Conservation (phyloP, 768 basidiomycete genomes). For the Trametes elegans region DNA sequence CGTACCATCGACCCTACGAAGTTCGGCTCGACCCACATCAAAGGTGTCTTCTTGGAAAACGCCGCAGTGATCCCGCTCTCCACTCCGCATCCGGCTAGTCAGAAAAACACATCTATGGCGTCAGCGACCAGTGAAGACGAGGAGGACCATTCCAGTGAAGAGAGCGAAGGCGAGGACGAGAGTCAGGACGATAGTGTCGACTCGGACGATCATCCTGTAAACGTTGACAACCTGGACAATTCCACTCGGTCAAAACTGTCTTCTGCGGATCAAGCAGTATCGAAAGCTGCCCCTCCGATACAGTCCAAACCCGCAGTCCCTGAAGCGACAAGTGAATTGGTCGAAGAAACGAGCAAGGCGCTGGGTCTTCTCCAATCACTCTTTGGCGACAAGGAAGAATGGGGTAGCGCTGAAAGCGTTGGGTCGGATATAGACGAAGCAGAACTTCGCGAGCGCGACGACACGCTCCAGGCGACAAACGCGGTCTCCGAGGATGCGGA, state of each 20-base stretch:
- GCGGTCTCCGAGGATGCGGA: conserved; percentile 4
- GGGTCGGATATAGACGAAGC: conserved; percentile 48
- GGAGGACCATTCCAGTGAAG: not conserved
- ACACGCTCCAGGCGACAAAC: not conserved
- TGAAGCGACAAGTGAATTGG: conserved; percentile 30
- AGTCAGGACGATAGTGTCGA: not conserved
- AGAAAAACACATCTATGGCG: not conserved
- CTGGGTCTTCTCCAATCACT: conserved; percentile 51
- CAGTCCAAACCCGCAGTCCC: not conserved
- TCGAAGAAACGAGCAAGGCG: conserved; percentile 43
- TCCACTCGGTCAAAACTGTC: no score
- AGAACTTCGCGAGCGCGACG: not conserved
- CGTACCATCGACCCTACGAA: conserved; percentile 70
- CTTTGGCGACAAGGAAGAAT: conserved; percentile 51
- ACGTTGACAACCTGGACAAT: no score
- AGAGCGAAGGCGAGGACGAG: not conserved
- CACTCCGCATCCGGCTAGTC: not conserved
- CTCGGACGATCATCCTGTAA: not conserved
- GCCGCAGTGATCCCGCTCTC: conserved; percentile 2
- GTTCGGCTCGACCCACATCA: conserved; percentile 69
- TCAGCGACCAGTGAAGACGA: not conserved
- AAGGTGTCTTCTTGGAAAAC: conserved; percentile 59
- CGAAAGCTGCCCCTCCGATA: conserved; percentile 5
- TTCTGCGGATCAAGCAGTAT: no score
- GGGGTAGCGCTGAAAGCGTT: conserved; percentile 59